Base-by-base conservation (phyloP, 1,139 yeast species). In the Protomyces macrosporus region DNA sequence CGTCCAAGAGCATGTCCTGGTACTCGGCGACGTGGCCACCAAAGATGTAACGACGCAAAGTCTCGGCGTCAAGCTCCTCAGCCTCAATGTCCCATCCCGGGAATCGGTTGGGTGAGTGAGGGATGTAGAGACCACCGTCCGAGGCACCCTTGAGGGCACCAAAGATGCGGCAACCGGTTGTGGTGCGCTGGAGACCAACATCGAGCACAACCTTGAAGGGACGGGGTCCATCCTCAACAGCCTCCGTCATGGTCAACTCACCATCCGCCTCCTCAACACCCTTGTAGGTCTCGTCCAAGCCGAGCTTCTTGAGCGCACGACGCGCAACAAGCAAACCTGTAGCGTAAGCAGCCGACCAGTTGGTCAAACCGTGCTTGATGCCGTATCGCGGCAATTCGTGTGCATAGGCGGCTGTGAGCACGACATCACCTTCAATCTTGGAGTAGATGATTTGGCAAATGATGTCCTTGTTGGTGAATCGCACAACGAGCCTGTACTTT, bases 131-230 rank as follows among this genome's bases (percentile, higher is more conserved):
- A 77, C 99, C 99, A 88, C 98, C 99, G 80, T 93, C 99, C 71
- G 98, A 91, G 78, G 98, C 98, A 88, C 99, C 99, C 88, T 93
- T 93, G 79, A 95, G 85, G 78, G 91, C 97, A 88, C 98, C 99
- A 77, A 93, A 93, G 79, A 93, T 85, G 83, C 96, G 90, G 79
- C 98, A 97, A 90, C 99, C 99, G 76, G 98, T 91, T 83, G 99
- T 93, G 83, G 99, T 90, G 87, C 99, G 93, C 83, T 91, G 96
- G 81, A 95, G 85, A 90, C 99, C 99, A 78, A 93, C 91, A 80
- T 93, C 99, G 79, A 93, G 87, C 90, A 86, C 91, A 74, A 91
- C 98, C 88, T 93, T 93, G 96, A 93, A 95, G 79, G 99, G 99
- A 82, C 98, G 89, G 83, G 98, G 98, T 74, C 86, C 97, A 73